Percentiles rank a stretch among this genome's conserved stretches.
Conservation (phyloP, 2,329 filamentous ascomycete genomes). For the Reticulascus tulasneorum region DNA sequence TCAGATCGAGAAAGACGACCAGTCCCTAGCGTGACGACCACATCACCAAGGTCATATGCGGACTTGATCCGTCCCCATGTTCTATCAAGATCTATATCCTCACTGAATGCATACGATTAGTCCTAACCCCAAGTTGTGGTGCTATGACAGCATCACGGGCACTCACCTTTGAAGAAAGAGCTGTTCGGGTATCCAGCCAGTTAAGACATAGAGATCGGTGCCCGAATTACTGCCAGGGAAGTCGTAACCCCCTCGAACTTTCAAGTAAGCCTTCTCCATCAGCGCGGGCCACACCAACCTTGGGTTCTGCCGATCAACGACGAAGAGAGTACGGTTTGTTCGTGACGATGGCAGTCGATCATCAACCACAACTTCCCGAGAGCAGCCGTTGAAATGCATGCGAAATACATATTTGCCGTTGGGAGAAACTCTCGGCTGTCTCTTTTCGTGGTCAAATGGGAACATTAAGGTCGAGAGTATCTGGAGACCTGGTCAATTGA, state of each 20-base stretch:
- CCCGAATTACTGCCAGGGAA: slow-evolving; percentile 97
- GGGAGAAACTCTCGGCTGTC: slow-evolving; percentile 59
- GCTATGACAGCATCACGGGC: neutral
- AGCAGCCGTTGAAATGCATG: slow-evolving; percentile 95
- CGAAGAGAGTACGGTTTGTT: slow-evolving; percentile 73
- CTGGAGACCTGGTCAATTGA: slow-evolving; percentile 32
- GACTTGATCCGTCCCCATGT: slow-evolving; percentile 76
- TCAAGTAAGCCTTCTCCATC: slow-evolving; percentile 93
- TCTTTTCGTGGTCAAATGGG: slow-evolving; percentile 62
- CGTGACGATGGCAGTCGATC: slow-evolving; percentile 79
- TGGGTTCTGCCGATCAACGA: slow-evolving; percentile 80
- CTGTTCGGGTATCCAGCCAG: slow-evolving; percentile 96
- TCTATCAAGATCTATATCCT: slow-evolving; percentile 70
- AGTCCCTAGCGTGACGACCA: slow-evolving; percentile 86
- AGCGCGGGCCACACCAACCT: slow-evolving; percentile 86
- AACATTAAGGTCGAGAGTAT: slow-evolving; percentile 70
- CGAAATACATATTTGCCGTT: slow-evolving; percentile 89
- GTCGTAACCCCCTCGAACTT: slow-evolving; percentile 92
- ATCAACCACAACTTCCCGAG: slow-evolving; percentile 81
- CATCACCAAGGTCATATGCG: slow-evolving; percentile 72
- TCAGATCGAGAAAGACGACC: slow-evolving; percentile 74
- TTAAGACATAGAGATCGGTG: slow-evolving; percentile 88
- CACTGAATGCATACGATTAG: slow-evolving; percentile 39
- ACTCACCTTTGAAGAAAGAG: slow-evolving; percentile 74
- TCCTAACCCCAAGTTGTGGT: neutral